Evolutionary conservation across 176 grass and related monocot species (phyloP).

Genomic region (Bromus sterilis): DNA sequence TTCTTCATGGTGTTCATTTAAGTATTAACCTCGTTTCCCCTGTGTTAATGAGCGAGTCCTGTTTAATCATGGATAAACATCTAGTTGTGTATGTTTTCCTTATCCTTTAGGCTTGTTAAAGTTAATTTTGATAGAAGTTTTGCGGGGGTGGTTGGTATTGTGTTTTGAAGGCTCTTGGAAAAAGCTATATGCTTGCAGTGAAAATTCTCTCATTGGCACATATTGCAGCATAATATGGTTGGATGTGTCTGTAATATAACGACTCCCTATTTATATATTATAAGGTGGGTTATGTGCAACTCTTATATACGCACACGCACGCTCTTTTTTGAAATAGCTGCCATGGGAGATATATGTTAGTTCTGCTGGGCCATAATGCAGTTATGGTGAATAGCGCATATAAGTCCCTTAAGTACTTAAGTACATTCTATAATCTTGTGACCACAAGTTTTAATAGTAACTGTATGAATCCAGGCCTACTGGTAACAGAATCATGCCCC

Average conservation of each 20-base stretch:
- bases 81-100: background rate
- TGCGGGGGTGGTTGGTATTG: background rate
- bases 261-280: background rate
- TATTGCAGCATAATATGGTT: background rate
- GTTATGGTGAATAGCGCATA: background rate
- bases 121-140: background rate
- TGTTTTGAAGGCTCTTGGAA: background rate
- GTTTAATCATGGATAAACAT: background rate
- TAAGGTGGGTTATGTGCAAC: background rate
- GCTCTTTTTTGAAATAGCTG: background rate
- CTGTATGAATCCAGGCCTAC: background rate
- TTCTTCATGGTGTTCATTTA: constrained; percentile 7
- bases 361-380: background rate
- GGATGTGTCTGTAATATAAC: background rate
- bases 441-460: background rate
- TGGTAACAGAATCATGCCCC: background rate
- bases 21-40: background rate
- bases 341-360: background rate
- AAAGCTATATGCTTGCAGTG: background rate
- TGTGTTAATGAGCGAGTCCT: background rate
- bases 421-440: background rate
- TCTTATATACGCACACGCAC: background rate
- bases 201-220: constrained; percentile 3
- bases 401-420: background rate
- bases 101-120: background rate